A percentile compares a stretch with the other conserved stretches of the same genome.
phyloP scores from a whole-genome alignment of 176 grass and related monocot genomes.

The Triticum urartu region DNA sequence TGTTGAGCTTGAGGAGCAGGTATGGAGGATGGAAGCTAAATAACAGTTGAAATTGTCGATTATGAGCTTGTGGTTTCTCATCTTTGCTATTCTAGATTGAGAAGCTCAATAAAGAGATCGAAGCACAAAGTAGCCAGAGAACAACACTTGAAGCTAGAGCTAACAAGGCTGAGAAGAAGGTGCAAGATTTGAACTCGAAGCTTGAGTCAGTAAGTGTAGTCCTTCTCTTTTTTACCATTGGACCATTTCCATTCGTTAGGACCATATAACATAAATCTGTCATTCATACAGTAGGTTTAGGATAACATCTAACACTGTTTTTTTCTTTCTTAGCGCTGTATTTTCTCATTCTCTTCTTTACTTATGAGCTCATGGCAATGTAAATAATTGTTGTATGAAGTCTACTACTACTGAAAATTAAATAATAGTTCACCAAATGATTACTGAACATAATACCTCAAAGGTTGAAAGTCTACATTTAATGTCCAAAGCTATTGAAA shows the following conservation, averaged over 20 bases:
- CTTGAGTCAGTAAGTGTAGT: conserved; percentile 61
- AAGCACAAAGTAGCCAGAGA: conserved; percentile 49
- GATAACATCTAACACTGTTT: not conserved
- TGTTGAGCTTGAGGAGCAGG: conserved; percentile 75
- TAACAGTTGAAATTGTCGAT: not conserved
- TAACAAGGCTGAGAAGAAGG: conserved; percentile 56
- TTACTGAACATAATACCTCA: not conserved
- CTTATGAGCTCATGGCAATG: not conserved
- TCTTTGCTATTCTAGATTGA: conserved; percentile 45
- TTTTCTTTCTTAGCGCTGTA: not conserved
- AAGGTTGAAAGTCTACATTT: not conserved
- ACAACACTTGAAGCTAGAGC: conserved; percentile 52
- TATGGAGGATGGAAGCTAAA: conserved; percentile 2
- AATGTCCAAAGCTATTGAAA: not conserved
- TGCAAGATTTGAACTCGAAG: conserved; percentile 54
- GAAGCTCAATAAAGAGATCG: conserved; percentile 56
- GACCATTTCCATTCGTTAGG: not conserved
- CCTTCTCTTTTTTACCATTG: not conserved
- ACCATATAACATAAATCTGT: not conserved
- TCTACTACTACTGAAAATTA: not conserved
- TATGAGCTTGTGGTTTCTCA: conserved; percentile 16
- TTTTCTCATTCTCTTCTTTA: not conserved
- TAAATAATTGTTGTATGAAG: not conserved
- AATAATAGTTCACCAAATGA: not conserved
- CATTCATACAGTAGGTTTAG: not conserved